These are phyloP conservation scores for Lentinula guzmanii DNA, from an alignment of 768 basidiomycete genomes.

Conservation along the genomic window DNA sequence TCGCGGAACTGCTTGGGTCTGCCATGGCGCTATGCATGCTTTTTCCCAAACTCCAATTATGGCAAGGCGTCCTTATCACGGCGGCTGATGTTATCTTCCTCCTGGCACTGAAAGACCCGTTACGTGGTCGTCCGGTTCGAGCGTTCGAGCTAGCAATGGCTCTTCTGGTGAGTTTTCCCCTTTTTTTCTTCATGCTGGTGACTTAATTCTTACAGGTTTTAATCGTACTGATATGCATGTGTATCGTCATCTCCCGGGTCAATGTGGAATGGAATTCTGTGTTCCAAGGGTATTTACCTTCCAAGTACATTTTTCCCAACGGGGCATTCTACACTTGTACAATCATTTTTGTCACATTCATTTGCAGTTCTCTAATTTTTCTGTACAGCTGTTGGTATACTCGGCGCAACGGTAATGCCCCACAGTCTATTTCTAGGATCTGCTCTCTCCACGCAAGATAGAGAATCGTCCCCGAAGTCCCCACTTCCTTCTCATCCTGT, in stretches of 20 bases:
- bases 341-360: constrained; percentile 14
- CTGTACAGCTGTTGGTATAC: constrained; percentile 55
- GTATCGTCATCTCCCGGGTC: constrained; percentile 67
- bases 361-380: constrained; percentile 17
- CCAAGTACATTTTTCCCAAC: constrained; percentile 49
- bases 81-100: constrained; percentile 64
- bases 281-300: constrained; percentile 75
- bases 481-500: neutral
- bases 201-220: constrained; percentile 37
- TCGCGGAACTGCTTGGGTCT: constrained; percentile 77
- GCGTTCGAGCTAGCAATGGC: constrained; percentile 65
- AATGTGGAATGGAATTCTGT: constrained; percentile 65
- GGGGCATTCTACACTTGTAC: constrained; percentile 63
- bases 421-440: constrained; percentile 90
- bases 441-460: constrained; percentile 76
- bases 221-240: constrained; percentile 73
- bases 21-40: constrained; percentile 78
- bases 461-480: constrained; percentile 32
- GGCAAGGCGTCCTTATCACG: constrained; percentile 67
- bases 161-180: constrained; percentile 52
- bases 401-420: constrained; percentile 90
- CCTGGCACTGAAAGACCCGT: constrained; percentile 65
- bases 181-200: no score
- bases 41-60: constrained; percentile 62
- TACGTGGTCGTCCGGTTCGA: constrained; percentile 59